Base-by-base conservation (phyloP, 2,329 filamentous ascomycete species). In the Orbilia brochopaga region DNA sequence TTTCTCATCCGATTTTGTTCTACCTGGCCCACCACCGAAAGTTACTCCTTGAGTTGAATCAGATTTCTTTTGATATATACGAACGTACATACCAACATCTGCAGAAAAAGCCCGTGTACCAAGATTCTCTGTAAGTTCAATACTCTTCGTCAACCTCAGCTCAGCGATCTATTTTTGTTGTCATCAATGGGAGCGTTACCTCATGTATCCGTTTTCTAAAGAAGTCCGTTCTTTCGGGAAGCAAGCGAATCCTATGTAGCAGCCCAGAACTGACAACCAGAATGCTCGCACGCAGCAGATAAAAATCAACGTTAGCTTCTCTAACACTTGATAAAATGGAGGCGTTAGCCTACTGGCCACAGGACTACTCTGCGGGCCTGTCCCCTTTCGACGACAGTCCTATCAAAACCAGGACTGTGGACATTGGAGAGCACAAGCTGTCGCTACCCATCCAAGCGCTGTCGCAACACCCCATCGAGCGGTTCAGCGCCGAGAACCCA, bases 391-490 rank as follows among this genome's bases (percentile, higher is more conserved):
- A 40, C 19, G n/a, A 24, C 24, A 32, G 24, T 24, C 42, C 67
- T 17, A 32, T 32, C 27, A 55, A 61, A 40, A 40, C 55, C 40
- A 55, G 67, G n/a, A 72, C 50, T 6, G 37, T 72, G 60, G 56
- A 65, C 21, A 53, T 72, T 21, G 67, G 67, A 40, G 67, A 72
- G n/a, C 59, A 72, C 37, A 72, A 72, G 40, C 67, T 72, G 15
- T 55, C 67, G 23, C 42, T 72, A 37, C 67, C 67, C 17, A 55
- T 65, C 21, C 67, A 65, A 32, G 30, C 50, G 2, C 52, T 44
- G 13, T 46, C 60, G 23, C 67, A 72, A 27, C 60, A 65, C 17
- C 67, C 67, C 42, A 65, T 72, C 27, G 67, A 72, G 8, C 60
- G 67, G 17, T 72, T 72, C 56, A 60, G 64, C 21, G 19, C 48